Base-by-base conservation (phyloP, 768 basidiomycete species). In the Panus rudis region DNA sequence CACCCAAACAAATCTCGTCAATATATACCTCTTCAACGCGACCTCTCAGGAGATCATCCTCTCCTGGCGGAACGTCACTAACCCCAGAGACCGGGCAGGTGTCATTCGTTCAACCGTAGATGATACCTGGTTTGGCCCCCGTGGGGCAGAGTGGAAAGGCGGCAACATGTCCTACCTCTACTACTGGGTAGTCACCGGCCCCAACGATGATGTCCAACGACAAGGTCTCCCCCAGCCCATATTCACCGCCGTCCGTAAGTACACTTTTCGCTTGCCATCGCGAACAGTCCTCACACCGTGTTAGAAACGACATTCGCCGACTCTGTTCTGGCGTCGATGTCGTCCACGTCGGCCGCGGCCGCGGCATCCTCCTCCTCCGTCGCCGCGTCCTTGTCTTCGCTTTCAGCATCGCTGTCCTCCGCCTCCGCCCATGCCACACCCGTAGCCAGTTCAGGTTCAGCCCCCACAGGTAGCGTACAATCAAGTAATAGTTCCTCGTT, bases 191-290 rank as follows among this genome's bases (percentile, higher is more conserved):
- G 70, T 93, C 52, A 81, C 79, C n/a, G 72, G 76, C 37, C n/a
- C n/a, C n/a, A 70, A 66, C 37, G 73, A 78, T 49, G 52, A 62
- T 35, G 62, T 68, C 2, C 68, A 87, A 30, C 73, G 78, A 34
- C 74, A 75, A 16, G 71, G 76, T 52, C 61, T 71, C 3, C 74
- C 80, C 6, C 85, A 89, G 53, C 61, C 84, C 11, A 87, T 78
- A 1, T 94, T 93, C 63, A 68, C 64, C 17, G 91, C 84, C 43
- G 68, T 92, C 43, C 92, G 85, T 89, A 61, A 65, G 85, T 87
- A 32, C n/a, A 17, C 37, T 25, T 19, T 21, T 6, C 19, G 28
- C 10, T 30, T 22, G 3, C 26, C 19, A n/a, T 32, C 20, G 21
- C n/a, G 32, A 27, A 37, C 40, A 26, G 33, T 43, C 44, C 41